phyloP scores from a whole-genome alignment of 768 basidiomycete genomes.

The Hemileccinum rubropunctum region DNA sequence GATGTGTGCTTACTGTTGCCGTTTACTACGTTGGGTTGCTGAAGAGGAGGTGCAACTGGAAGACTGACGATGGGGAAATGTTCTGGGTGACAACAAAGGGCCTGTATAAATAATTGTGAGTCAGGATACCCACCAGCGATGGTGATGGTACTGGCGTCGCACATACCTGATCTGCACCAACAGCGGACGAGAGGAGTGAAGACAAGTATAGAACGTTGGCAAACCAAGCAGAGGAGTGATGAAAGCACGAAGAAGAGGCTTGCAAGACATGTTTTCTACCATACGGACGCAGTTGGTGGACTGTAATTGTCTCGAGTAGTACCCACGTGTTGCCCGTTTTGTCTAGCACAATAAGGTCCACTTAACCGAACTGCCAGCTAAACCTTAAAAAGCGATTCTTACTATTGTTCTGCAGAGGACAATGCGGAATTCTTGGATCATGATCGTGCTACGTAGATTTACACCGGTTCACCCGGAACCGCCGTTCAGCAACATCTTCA shows the following conservation, averaged over 20 bases:
- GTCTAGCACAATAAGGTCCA: slow-evolving; percentile 26
- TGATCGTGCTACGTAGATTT: background rate
- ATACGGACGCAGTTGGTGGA: background rate
- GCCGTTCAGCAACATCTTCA: slow-evolving; percentile 21
- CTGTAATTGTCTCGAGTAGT: slow-evolving; percentile 23
- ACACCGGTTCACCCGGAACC: slow-evolving; percentile 6
- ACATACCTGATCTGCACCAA: slow-evolving; percentile 1
- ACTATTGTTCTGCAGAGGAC: slow-evolving; percentile 1
- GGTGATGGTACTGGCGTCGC: background rate
- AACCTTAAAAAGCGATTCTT: background rate
- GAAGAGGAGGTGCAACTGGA: no score
- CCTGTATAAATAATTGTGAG: slow-evolving; percentile 1
- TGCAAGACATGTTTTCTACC: slow-evolving; percentile 17
- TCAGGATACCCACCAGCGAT: background rate
- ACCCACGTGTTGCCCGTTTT: slow-evolving; percentile 19
- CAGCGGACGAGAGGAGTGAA: background rate
- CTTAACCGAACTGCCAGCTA: background rate
- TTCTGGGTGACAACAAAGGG: background rate
- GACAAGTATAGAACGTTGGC: background rate
- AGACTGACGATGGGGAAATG: no score
- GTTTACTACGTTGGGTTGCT: background rate
- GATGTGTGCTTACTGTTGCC: slow-evolving; percentile 2
- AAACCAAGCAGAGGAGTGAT: background rate
- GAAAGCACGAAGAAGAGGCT: slow-evolving; percentile 1
- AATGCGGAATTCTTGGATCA: background rate